Percentiles rank a stretch among this genome's conserved stretches.
Evolutionary conservation across 805 yeast genomes (phyloP).

Genomic region (Suhomyces sp.): DNA sequence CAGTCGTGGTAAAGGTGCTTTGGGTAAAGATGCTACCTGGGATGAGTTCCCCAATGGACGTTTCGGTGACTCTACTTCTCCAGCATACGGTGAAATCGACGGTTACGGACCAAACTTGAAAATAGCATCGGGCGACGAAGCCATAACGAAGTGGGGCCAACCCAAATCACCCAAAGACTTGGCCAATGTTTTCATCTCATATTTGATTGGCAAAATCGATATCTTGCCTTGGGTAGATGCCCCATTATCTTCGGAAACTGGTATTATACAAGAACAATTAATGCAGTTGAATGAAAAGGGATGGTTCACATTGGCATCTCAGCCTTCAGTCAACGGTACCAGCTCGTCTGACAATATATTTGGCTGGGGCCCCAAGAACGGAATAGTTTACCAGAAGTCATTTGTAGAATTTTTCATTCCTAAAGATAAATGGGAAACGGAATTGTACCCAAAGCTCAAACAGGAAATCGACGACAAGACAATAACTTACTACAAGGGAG

Average conservation of each 20-base stretch:
- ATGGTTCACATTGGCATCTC: constrained; percentile 88
- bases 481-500: constrained; percentile 75
- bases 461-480: constrained; percentile 34
- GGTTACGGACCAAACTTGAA: constrained; percentile 94
- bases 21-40: constrained; percentile 93
- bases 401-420: constrained; percentile 83
- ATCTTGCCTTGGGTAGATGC: constrained; percentile 91
- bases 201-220: constrained; percentile 69
- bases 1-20: constrained; percentile 76
- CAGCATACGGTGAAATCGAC: constrained; percentile 97
- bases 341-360: constrained; percentile 78
- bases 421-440: constrained; percentile 61
- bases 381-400: constrained; percentile 87
- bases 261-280: constrained; percentile 86
- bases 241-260: constrained; percentile 84
- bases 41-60: constrained; percentile 96
- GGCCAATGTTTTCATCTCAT: constrained; percentile 63
- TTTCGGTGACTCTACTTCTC: constrained; percentile 91
- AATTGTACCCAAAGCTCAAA: constrained; percentile 51
- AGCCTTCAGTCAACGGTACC: constrained; percentile 86
- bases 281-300: constrained; percentile 72
- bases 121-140: constrained; percentile 58
- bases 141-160: constrained; percentile 75
- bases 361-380: constrained; percentile 97
- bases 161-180: constrained; percentile 63